These are phyloP conservation scores for Puccinellia tenuiflora DNA, from an alignment of 176 grass and related monocot genomes.

Conservation along the genomic window DNA sequence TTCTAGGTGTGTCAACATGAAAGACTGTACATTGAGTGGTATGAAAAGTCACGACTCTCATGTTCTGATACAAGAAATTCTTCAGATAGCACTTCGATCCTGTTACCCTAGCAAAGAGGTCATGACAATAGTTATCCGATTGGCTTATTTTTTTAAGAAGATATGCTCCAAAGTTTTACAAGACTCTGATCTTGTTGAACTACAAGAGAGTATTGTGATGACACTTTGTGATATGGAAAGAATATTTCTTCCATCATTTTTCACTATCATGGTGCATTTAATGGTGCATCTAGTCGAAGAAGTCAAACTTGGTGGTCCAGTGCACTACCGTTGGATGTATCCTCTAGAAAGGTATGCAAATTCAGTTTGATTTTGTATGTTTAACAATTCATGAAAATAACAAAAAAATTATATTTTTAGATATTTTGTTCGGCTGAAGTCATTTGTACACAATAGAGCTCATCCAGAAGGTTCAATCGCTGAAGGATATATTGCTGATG, in stretches of 20 bases:
- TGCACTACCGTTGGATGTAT: conserved; percentile 33
- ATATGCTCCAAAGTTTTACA: too few species aligned
- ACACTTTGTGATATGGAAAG: conserved; percentile 21
- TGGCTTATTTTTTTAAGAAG: too few species aligned
- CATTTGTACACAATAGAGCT: conserved; percentile 12
- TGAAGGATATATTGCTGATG: conserved; percentile 12
- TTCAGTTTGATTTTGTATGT: neutral
- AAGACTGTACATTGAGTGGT: too few species aligned
- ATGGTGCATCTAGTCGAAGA: conserved; percentile 21
- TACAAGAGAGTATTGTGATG: conserved; percentile 3
- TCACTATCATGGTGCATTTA: conserved; percentile 30
- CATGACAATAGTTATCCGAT: too few species aligned
- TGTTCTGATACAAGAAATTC: too few species aligned
- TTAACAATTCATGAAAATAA: neutral
- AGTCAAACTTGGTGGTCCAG: conserved; percentile 10
- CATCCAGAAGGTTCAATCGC: conserved; percentile 24
- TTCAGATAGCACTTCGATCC: too few species aligned
- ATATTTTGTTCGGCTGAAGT: neutral
- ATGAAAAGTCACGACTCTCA: too few species aligned
- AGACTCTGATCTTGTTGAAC: neutral
- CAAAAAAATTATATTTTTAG: neutral
- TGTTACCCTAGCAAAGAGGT: too few species aligned
- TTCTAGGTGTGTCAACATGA: too few species aligned
- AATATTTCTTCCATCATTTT: conserved; percentile 22
- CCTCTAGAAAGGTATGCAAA: conserved; percentile 8